These are phyloP conservation scores for Populus davidiana DNA, from an alignment of 345 rosid genomes.

Conservation along the genomic window DNA sequence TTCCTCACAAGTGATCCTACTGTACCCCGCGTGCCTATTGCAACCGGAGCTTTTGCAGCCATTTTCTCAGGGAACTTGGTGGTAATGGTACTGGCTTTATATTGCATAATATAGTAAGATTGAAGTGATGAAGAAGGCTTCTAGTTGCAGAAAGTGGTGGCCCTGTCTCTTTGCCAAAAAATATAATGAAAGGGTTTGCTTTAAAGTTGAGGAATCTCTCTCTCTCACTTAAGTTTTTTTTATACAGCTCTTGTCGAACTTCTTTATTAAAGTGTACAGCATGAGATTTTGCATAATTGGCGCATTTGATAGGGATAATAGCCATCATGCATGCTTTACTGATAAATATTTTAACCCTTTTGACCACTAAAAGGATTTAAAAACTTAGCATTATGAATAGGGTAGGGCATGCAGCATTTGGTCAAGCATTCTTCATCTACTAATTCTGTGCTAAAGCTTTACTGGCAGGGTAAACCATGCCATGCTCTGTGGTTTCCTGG, in stretches of 20 bases:
- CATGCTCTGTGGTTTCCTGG: neutral
- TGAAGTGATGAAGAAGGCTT: slow-evolving; percentile 25
- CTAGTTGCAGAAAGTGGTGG: slow-evolving; percentile 37
- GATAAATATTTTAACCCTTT: slow-evolving; percentile 17
- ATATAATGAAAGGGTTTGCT: slow-evolving; percentile 13
- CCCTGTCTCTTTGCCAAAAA: slow-evolving; percentile 1
- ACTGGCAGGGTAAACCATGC: neutral
- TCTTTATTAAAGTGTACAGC: slow-evolving; percentile 40
- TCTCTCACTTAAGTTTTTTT: neutral
- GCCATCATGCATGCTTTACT: slow-evolving; percentile 24
- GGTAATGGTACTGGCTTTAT: slow-evolving; percentile 23
- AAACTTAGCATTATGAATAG: too few species aligned
- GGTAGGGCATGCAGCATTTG: neutral
- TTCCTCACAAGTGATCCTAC: slow-evolving; percentile 72
- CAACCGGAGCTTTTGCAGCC: slow-evolving; percentile 52
- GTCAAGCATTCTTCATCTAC: neutral
- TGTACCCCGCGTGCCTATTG: slow-evolving; percentile 77
- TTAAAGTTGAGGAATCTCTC: slow-evolving; percentile 11
- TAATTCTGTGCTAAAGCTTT: neutral
- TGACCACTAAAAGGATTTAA: neutral
- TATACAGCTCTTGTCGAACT: slow-evolving; percentile 7
- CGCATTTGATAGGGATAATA: slow-evolving; percentile 20
- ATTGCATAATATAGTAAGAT: slow-evolving; percentile 16
- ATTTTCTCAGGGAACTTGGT: slow-evolving; percentile 30
- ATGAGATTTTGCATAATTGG: slow-evolving; percentile 45